These are phyloP conservation scores for Draba incana DNA, from an alignment of 345 rosid genomes.

Conservation along the genomic window DNA sequence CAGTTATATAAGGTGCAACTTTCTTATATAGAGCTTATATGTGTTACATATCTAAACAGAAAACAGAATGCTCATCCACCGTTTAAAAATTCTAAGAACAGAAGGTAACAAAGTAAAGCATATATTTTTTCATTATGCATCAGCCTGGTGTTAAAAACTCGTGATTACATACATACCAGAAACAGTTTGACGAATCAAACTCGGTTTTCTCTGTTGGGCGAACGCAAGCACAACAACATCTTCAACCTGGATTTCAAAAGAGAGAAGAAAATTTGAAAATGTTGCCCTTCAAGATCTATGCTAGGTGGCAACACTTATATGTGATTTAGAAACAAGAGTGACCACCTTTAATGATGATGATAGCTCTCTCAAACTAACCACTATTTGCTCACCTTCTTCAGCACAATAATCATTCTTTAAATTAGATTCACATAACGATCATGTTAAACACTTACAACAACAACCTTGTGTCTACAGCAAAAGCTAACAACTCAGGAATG, in stretches of 20 bases:
- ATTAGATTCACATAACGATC: too few species aligned
- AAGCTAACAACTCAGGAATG: too few species aligned
- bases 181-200: slow-evolving; percentile 55
- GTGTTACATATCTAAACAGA: slow-evolving; percentile 8
- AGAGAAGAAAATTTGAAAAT: slow-evolving; percentile 3
- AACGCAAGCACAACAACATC: slow-evolving; percentile 87
- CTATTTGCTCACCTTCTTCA: too few species aligned
- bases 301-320: slow-evolving; percentile 26
- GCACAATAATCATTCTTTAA: too few species aligned
- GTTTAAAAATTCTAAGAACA: background rate
- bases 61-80: slow-evolving; percentile 2
- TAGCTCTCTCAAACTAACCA: slow-evolving; percentile 89
- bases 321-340: slow-evolving; percentile 1
- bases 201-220: slow-evolving; percentile 65
- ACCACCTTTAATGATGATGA: slow-evolving; percentile 92
- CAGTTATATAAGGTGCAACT: background rate
- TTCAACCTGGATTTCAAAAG: slow-evolving; percentile 63
- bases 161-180: slow-evolving; percentile 50
- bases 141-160: background rate
- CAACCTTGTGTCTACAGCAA: too few species aligned
- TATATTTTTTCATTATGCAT: background rate
- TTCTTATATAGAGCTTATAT: background rate
- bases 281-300: slow-evolving; percentile 4
- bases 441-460: too few species aligned
- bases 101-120: background rate